Conservation (phyloP, 257 asterid genomes). For the Fraxinus americana region DNA sequence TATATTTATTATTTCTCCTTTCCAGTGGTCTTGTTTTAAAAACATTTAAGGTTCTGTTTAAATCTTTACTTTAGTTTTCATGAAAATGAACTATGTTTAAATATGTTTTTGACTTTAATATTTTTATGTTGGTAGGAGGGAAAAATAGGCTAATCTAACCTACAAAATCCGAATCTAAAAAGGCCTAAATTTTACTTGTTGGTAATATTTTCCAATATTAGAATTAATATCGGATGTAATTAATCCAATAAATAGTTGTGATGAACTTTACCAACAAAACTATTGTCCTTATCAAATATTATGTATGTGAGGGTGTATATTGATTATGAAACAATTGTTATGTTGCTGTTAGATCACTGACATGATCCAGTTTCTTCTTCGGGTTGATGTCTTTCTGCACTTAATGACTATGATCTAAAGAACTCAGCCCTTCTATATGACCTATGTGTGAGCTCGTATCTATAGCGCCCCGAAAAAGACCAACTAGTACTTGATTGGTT, state of each 20-base stretch:
- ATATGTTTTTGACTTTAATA: background rate
- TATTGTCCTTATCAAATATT: background rate
- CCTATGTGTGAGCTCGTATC: background rate
- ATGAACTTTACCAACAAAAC: background rate
- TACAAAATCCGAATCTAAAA: background rate
- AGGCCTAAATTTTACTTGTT: background rate
- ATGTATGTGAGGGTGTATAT: background rate
- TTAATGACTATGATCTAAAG: background rate
- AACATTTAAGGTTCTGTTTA: background rate
- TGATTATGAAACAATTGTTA: background rate
- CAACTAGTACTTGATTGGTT: background rate
- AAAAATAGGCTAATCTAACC: background rate
- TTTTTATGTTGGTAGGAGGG: background rate
- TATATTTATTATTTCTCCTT: too few relatives aligned
- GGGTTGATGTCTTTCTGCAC: background rate
- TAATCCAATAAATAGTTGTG: background rate
- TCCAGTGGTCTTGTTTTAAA: too few relatives aligned
- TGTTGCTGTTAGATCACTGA: background rate
- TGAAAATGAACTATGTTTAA: background rate
- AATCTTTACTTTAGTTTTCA: too few relatives aligned
- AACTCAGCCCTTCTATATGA: background rate
- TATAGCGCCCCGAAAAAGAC: background rate
- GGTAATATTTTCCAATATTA: background rate
- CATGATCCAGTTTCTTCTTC: background rate
- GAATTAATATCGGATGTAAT: background rate